These are phyloP conservation scores for Bretziella fagacearum DNA, from an alignment of 2,329 filamentous ascomycete species.

Conservation along the genomic window DNA sequence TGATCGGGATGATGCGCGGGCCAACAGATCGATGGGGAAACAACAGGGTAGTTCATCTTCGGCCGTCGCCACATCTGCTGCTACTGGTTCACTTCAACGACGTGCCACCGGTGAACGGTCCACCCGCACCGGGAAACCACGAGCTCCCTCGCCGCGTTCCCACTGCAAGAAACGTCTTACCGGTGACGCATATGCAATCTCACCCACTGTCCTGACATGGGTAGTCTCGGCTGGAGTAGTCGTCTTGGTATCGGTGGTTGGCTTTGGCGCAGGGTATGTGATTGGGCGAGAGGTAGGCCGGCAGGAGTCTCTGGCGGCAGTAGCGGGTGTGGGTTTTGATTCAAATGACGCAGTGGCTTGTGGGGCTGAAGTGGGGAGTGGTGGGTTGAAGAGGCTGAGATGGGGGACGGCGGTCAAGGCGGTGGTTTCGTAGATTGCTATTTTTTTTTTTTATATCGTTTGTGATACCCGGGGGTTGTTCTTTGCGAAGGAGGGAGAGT, in stretches of 20 bases:
- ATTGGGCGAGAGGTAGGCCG: conserved; percentile 49
- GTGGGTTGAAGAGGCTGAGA: conserved; percentile 34
- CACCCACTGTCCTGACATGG: conserved; percentile 46
- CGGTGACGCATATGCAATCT: conserved; percentile 26
- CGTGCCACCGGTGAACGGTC: too few relatives aligned
- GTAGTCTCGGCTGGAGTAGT: conserved; percentile 50
- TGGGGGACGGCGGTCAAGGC: conserved; percentile 37
- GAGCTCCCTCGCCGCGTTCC: neutral
- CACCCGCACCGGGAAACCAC: too few relatives aligned
- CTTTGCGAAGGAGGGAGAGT: neutral
- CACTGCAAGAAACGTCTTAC: conserved; percentile 20
- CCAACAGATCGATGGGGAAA: too few relatives aligned
- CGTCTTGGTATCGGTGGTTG: conserved; percentile 49
- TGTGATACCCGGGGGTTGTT: conserved; percentile 10
- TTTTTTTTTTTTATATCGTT: conserved; percentile 1
- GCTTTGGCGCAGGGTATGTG: conserved; percentile 52
- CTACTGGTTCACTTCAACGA: too few relatives aligned
- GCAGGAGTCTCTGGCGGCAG: conserved; percentile 31
- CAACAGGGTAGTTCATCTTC: too few relatives aligned
- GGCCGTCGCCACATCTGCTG: too few relatives aligned
- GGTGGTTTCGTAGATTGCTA: conserved; percentile 19
- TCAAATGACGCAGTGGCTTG: conserved; percentile 31
- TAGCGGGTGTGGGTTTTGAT: too few relatives aligned
- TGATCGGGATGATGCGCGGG: neutral
- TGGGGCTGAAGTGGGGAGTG: conserved; percentile 35